These are phyloP conservation scores for Artemisia princeps DNA, from an alignment of 140 eudicot genomes.

Conservation along the genomic window DNA sequence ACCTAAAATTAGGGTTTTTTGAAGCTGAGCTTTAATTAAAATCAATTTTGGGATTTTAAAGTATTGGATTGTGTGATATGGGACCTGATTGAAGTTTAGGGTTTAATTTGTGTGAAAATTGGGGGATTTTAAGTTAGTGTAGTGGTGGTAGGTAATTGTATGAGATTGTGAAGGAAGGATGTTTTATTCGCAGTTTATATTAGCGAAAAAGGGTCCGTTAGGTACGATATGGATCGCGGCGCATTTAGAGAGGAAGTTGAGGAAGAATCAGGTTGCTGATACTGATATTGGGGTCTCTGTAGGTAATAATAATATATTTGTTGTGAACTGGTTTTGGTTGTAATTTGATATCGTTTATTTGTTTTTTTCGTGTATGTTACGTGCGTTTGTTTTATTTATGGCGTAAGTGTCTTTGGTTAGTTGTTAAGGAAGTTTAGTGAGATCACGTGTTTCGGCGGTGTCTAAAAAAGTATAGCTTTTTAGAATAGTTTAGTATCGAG, in stretches of 20 bases:
- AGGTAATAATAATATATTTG: slow-evolving; percentile 47
- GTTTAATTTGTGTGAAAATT: slow-evolving; percentile 3
- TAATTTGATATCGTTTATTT: background rate
- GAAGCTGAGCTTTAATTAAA: too few relatives aligned
- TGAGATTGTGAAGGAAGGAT: slow-evolving; percentile 37
- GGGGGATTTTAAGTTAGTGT: slow-evolving; percentile 23
- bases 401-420: too few relatives aligned
- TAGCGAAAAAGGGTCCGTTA: slow-evolving; percentile 93
- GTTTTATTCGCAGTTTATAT: slow-evolving; percentile 96
- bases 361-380: background rate
- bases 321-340: background rate
- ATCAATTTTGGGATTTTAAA: background rate
- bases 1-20: too few relatives aligned
- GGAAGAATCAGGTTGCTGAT: slow-evolving; percentile 98
- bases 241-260: slow-evolving; percentile 89
- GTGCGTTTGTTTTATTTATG: too few relatives aligned
- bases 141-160: slow-evolving; percentile 2
- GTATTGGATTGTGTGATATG: slow-evolving; percentile 13
- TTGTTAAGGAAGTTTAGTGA: too few relatives aligned
- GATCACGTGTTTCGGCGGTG: too few relatives aligned
- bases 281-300: slow-evolving; percentile 97
- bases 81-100: slow-evolving; percentile 29
- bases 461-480: too few relatives aligned
- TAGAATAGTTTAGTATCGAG: too few relatives aligned
- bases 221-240: slow-evolving; percentile 99